Percentiles rank a stretch among this genome's conserved stretches.
phyloP scores from a whole-genome alignment of 768 basidiomycete genomes.

The Daedaleopsis nitida region DNA sequence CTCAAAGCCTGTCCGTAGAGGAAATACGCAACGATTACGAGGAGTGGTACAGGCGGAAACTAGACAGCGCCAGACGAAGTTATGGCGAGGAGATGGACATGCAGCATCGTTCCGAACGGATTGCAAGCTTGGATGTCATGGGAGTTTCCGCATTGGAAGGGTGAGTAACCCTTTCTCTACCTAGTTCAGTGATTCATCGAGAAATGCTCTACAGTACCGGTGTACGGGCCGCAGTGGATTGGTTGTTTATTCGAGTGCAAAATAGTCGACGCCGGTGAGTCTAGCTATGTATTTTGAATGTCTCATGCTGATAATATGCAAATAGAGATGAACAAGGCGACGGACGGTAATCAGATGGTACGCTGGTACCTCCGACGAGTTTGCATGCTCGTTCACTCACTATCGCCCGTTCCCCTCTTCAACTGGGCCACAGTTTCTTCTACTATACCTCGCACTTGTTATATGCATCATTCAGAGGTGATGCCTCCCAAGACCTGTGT shows the following conservation, averaged over 20 bases:
- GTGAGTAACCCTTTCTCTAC: constrained; percentile 45
- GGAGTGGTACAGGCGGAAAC: constrained; percentile 78
- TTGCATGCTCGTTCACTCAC: no score
- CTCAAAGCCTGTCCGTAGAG: constrained; percentile 77
- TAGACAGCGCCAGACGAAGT: constrained; percentile 63
- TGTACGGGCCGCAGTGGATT: constrained; percentile 69
- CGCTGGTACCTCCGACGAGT: no score
- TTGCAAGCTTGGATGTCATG: constrained; percentile 66
- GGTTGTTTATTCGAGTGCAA: constrained; percentile 93
- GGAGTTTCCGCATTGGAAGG: constrained; percentile 91
- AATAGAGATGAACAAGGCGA: constrained; percentile 12
- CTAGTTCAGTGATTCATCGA: not conserved
- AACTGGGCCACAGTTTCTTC: no score
- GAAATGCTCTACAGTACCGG: constrained; percentile 61
- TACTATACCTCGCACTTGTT: no score
- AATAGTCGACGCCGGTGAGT: constrained; percentile 70
- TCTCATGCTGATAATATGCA: not conserved
- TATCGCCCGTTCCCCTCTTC: no score
- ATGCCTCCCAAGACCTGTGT: no score
- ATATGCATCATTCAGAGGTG: no score
- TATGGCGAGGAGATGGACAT: constrained; percentile 38
- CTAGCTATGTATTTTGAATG: not conserved
- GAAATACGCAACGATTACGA: constrained; percentile 91
- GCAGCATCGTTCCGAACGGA: constrained; percentile 35
- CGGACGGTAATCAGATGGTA: not conserved